phyloP scores from a whole-genome alignment of 2,329 filamentous ascomycete species.

The Microcera coccophila region DNA sequence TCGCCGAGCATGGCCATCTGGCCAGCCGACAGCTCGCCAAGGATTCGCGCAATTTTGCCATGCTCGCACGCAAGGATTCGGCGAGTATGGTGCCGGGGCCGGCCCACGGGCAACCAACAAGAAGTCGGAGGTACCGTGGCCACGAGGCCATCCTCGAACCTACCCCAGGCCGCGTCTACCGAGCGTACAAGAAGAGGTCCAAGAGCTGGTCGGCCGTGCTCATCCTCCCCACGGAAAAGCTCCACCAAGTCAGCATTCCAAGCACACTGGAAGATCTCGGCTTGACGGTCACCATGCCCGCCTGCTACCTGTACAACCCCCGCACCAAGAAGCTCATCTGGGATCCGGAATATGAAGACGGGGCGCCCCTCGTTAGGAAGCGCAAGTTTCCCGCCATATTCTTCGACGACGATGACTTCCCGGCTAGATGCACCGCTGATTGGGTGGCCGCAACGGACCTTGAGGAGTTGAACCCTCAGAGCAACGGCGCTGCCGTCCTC shows the following conservation, averaged over 20 bases:
- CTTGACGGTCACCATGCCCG: slow-evolving; percentile 7
- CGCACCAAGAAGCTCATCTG: slow-evolving; percentile 6
- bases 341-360: slow-evolving; percentile 10
- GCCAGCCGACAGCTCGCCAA: no score
- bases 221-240: slow-evolving; percentile 8
- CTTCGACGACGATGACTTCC: slow-evolving; percentile 17
- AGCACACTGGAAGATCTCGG: slow-evolving; percentile 5
- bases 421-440: slow-evolving; percentile 6
- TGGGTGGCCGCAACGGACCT: slow-evolving; percentile 14
- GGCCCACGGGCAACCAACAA: not conserved
- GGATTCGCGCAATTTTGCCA: no score
- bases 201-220: slow-evolving; percentile 11
- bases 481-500: no score
- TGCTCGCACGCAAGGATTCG: not conserved
- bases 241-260: slow-evolving; percentile 1
- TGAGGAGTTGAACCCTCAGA: not conserved
- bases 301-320: slow-evolving; percentile 14
- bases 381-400: slow-evolving; percentile 18
- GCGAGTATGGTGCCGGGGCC: not conserved
- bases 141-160: slow-evolving; percentile 2
- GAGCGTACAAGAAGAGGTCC: slow-evolving; percentile 8
- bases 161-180: slow-evolving; percentile 11
- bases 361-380: not conserved
- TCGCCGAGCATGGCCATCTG: no score
- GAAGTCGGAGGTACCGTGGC: not conserved